Conservation (phyloP, 768 basidiomycete species). For the Naganishia friedmannii region DNA sequence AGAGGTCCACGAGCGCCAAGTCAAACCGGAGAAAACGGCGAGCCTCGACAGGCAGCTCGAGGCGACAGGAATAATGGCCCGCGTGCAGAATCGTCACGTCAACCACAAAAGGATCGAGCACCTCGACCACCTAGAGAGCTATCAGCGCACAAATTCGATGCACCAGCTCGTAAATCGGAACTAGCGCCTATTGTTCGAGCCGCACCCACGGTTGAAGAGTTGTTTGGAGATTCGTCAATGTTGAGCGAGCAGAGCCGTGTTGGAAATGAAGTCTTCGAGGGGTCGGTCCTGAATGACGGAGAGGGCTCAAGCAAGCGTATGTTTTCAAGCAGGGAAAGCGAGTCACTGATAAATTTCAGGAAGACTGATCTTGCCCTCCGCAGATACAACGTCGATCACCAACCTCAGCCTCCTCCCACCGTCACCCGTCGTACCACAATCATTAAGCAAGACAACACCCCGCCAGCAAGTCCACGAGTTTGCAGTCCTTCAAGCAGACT, state of each 20-base stretch:
- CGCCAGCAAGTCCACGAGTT: conserved; percentile 10
- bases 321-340: not conserved
- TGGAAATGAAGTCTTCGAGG: not conserved
- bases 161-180: not conserved
- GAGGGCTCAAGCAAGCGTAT: not conserved
- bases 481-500: conserved; percentile 25
- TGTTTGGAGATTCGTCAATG: conserved; percentile 16
- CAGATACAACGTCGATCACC: not conserved
- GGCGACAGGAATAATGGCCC: not conserved
- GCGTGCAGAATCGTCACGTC: conserved; percentile 1
- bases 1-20: not conserved
- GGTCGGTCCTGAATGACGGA: not conserved
- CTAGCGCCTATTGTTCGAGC: not conserved
- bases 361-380: not conserved
- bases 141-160: not conserved
- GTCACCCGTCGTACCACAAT: conserved; percentile 11
- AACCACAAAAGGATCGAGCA: not conserved
- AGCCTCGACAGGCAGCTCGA: not conserved
- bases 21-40: not conserved
- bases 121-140: not conserved
- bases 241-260: conserved; percentile 4
- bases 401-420: conserved; percentile 18
- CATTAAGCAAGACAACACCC: not conserved
- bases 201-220: conserved; percentile 9
- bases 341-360: not conserved